Evolutionary conservation across 23 red algal species (phyloP), one percentile per base, ranked within the genome.

Genomic region (Gracilaria domingensis): DNA sequence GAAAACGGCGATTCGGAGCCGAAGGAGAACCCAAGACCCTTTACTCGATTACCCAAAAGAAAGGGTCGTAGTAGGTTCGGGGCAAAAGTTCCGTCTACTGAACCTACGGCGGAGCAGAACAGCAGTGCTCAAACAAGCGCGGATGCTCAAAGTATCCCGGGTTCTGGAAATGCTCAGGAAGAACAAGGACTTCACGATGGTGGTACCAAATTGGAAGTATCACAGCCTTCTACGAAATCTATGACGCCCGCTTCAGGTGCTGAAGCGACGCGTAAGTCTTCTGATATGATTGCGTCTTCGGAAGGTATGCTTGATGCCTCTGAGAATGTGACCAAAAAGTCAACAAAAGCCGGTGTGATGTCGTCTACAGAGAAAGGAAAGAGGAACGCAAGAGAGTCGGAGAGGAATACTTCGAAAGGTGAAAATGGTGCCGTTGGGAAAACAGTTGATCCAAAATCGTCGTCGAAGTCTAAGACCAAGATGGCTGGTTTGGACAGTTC

Each of bases 1-100:
- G 39, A 77, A 30, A 32, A 44, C 29, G 25, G 34, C 34, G 21
- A 16, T 4, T 0, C 72, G 11, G 39, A 24, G 25, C 34, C 45
- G 28, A 35, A 77, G 38, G 72, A 77, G 42, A 77, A 37, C 23
- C 42, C 72, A 50, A 48, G 42, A n/a, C 38, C 38, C 2, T 77
- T 77, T 51, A 77, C 72, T 3, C 40, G 72, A 23, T 12, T 77
- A 32, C 40, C 72, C 17, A 77, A 77, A 51, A n/a, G 72, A 30
- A 77, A 51, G 50, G 72, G 72, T 26, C 72, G 72, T 13, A 77
- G 40, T 51, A 77, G 72, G 38, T 49, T 51, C 18, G 72, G 42
- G 6, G 45, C 72, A 45, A 77, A 51, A 51, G n/a, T 14, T 77
- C 72, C 72, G 25, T 34, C 21, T 49, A 42, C 38, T 49, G 50